phyloP scores from a whole-genome alignment of 2,329 filamentous ascomycete species.

The Cercospora sp. region DNA sequence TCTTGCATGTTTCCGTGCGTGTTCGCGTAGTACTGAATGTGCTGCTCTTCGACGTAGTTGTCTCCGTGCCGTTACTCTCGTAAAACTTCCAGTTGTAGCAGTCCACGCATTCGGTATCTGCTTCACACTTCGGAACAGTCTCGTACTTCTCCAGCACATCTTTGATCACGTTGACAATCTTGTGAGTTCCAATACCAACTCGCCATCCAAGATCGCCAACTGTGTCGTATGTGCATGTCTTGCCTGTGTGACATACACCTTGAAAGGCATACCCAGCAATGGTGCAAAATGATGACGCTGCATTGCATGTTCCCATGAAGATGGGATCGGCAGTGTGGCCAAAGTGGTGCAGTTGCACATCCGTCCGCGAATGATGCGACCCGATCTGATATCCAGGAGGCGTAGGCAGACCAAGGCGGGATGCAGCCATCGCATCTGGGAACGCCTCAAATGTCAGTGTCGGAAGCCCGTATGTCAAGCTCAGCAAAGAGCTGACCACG shows the following conservation, averaged over 20 bases:
- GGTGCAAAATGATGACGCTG: constrained; percentile 82
- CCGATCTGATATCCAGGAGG: constrained; percentile 75
- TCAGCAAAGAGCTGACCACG: constrained; percentile 81
- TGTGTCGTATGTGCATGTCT: constrained; percentile 87
- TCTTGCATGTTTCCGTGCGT: constrained; percentile 82
- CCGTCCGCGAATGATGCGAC: constrained; percentile 65
- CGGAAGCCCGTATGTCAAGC: constrained; percentile 85
- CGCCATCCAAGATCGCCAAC: constrained; percentile 90
- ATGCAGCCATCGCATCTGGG: constrained; percentile 83
- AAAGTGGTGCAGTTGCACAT: constrained; percentile 83
- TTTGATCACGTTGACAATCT: constrained; percentile 82
- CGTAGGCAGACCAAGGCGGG: constrained; percentile 77
- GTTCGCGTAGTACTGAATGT: constrained; percentile 60
- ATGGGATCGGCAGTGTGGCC: constrained; percentile 95
- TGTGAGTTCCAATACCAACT: constrained; percentile 86
- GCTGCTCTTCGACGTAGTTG: constrained; percentile 59
- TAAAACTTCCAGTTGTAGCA: constrained; percentile 94
- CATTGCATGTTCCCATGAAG: constrained; percentile 91
- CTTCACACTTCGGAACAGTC: constrained; percentile 71
- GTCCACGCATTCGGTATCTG: constrained; percentile 77
- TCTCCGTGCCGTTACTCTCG: constrained; percentile 85
- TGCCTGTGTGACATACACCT: constrained; percentile 84
- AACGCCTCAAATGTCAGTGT: constrained; percentile 92
- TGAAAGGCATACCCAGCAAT: constrained; percentile 93
- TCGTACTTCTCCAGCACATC: constrained; percentile 86